Evolutionary conservation across 148 eudicot genomes (phyloP), one percentile per base, ranked within the genome.

Genomic region (Spergularia marina): DNA sequence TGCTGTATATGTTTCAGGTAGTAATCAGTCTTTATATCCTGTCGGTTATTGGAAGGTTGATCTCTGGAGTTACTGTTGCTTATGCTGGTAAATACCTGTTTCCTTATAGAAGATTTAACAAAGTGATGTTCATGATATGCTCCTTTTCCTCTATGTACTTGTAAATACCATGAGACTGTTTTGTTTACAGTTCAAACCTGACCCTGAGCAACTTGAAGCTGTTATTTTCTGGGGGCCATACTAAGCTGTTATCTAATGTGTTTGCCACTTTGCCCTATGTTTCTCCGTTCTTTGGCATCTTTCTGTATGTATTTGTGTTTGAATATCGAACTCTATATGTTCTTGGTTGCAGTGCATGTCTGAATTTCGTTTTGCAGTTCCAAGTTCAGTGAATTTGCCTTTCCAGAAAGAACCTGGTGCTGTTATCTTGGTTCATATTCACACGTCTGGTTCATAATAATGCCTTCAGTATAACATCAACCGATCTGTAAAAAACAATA

Each of bases 61-160:
- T 92, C 76, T 85, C 99, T 23, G 97, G 96, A 72, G 88, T 88
- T 65, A 90, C 96, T 12, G 85, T 95, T 76, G 97, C 97, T 66
- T 95, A 92, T 85, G 86, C 87, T 61, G 99, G 98, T 94, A 83
- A 53, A 1, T 30, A 15, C 76, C 67, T 51, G 20, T 52, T 78
- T 53, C 1, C 49, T 18, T 41, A 30, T 71, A 62, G 18, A 59
- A 68, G 36, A 17, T 68, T 57, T 40, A 14, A 58, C 30, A 59
- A 25, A 57, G 23, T 62, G 40, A 54, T 54, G 12, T 39, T 39
- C 40, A 17, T 65, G 34, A 18, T 39, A n/a, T 65, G 36, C 44
- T 59, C 1, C 52, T 18, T 20, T 72, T 1, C 41, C 9, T 72
- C 17, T n/a, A 25, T 9, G 13, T 1, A 41, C 51, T 30, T 55